Conservation (phyloP, 495 filamentous ascomycete genomes). For the Neurospora tetraspora region DNA sequence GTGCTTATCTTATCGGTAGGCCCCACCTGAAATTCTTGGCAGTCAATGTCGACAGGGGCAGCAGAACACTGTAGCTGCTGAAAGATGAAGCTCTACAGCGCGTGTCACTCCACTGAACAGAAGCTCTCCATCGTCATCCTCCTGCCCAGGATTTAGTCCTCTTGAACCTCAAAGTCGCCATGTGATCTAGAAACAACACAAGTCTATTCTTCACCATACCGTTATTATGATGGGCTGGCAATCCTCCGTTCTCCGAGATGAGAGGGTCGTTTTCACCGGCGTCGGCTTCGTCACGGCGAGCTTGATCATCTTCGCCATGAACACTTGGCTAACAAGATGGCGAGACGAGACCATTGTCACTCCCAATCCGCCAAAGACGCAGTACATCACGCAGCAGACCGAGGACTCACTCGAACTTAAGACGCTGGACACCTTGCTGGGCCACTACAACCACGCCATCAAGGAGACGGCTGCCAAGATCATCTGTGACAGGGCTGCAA, state of each 20-base stretch:
- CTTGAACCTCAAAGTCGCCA: not conserved
- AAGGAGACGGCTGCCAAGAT: slow-evolving; percentile 43
- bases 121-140: not conserved
- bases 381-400: slow-evolving; percentile 51
- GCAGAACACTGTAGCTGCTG: slow-evolving; percentile 6
- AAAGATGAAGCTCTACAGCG: not conserved
- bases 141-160: not conserved
- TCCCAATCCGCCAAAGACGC: slow-evolving; percentile 40
- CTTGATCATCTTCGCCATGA: slow-evolving; percentile 25
- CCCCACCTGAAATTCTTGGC: not conserved
- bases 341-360: slow-evolving; percentile 39
- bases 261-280: slow-evolving; percentile 31
- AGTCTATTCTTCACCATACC: not conserved
- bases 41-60: not conserved
- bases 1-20: not conserved
- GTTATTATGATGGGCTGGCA: slow-evolving; percentile 29
- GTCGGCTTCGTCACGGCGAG: slow-evolving; percentile 29
- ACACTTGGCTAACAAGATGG: slow-evolving; percentile 29
- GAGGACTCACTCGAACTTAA: slow-evolving; percentile 40
- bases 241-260: slow-evolving; percentile 26
- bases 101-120: not conserved
- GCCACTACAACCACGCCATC: slow-evolving; percentile 43
- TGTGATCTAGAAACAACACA: not conserved
- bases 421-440: slow-evolving; percentile 42
- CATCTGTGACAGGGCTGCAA: slow-evolving; percentile 40